phyloP scores from a whole-genome alignment of 306 rosid species.

The Abrus pulchellus region DNA sequence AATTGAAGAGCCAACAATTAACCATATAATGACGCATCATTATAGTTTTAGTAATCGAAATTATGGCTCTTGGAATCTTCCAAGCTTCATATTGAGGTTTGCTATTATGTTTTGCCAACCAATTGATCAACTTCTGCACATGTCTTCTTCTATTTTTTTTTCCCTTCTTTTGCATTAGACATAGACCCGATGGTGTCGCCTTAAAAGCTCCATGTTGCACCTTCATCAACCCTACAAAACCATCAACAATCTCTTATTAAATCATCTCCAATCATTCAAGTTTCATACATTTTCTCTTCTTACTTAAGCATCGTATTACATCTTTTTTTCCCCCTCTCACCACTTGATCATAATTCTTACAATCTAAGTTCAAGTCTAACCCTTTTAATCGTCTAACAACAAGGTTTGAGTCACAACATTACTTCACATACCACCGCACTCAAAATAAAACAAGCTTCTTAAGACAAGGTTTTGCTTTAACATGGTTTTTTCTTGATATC shows the following conservation, averaged over 20 bases:
- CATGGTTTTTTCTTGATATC: not conserved
- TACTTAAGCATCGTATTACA: conserved; percentile 25
- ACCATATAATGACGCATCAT: not conserved
- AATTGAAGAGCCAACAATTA: not conserved
- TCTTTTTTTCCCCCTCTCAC: not conserved
- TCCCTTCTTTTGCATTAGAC: not conserved
- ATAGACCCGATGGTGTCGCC: conserved; percentile 21
- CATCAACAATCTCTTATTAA: conserved; percentile 1
- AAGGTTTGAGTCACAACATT: conserved; percentile 4
- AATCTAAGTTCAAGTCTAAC: not conserved
- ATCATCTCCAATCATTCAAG: not conserved
- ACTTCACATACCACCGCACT: conserved; percentile 38
- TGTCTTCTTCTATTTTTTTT: not conserved
- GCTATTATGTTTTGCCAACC: conserved; percentile 31
- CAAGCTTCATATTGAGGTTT: not conserved
- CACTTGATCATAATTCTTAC: conserved; percentile 13
- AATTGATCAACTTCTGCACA: not conserved
- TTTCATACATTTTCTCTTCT: conserved; percentile 33
- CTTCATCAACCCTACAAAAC: not conserved
- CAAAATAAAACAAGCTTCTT: conserved; percentile 38
- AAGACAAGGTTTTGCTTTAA: conserved; percentile 21
- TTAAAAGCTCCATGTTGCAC: conserved; percentile 18
- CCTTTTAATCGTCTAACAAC: conserved; percentile 1
- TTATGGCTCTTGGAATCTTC: conserved; percentile 8
- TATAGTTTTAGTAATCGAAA: conserved; percentile 22